Conservation (phyloP, 2,329 filamentous ascomycete genomes). For the Venturia nashicola region DNA sequence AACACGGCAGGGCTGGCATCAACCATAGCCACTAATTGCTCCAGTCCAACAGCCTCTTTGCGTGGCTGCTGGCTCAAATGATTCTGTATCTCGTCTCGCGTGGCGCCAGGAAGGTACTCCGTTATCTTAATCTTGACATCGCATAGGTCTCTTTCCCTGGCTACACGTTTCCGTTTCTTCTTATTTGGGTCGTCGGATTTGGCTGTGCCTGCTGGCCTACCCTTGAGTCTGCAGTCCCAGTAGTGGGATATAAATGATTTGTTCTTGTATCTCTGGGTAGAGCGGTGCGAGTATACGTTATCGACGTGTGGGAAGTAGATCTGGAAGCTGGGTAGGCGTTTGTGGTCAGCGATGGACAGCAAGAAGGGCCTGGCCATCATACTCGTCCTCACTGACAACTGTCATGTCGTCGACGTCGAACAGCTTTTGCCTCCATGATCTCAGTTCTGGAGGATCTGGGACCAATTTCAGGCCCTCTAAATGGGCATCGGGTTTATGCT, state of each 20-base stretch:
- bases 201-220: constrained; percentile 63
- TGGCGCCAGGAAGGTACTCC: constrained; percentile 54
- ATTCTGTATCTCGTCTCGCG: constrained; percentile 21
- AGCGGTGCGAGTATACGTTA: constrained; percentile 75
- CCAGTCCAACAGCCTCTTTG: not conserved
- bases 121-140: constrained; percentile 82
- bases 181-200: constrained; percentile 71
- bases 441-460: constrained; percentile 53
- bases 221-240: constrained; percentile 75
- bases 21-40: not conserved
- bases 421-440: constrained; percentile 56
- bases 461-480: constrained; percentile 43
- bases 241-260: constrained; percentile 76
- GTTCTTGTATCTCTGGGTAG: constrained; percentile 68
- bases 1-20: not conserved
- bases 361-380: constrained; percentile 19
- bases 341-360: constrained; percentile 11
- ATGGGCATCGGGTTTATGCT: constrained; percentile 3
- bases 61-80: constrained; percentile 14
- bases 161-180: constrained; percentile 67
- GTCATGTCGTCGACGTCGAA: constrained; percentile 67
- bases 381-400: constrained; percentile 63
- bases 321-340: constrained; percentile 44
- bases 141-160: constrained; percentile 66
- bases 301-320: constrained; percentile 76